Conservation (phyloP, 176 grass and related monocot genomes). For the Typha latifolia region DNA sequence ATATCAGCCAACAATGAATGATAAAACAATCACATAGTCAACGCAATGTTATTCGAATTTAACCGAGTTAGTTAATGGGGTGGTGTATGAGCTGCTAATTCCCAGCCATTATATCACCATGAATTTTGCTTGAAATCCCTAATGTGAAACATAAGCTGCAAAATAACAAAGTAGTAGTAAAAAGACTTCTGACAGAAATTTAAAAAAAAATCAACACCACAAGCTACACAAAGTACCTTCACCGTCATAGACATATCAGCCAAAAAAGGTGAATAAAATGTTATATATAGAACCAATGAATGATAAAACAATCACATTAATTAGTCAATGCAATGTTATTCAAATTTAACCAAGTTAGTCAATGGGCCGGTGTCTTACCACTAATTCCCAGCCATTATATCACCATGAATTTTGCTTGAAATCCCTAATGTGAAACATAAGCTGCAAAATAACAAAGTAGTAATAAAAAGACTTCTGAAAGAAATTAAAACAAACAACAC, state of each 20-base stretch:
- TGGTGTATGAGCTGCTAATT: neutral
- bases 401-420: conserved; percentile 17
- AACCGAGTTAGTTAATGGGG: neutral
- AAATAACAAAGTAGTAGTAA: conserved; percentile 20
- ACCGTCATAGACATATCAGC: conserved; percentile 23
- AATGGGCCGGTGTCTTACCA: neutral
- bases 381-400: conserved; percentile 1
- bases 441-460: conserved; percentile 39
- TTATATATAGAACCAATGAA: neutral
- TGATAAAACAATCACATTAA: neutral
- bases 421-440: conserved; percentile 84
- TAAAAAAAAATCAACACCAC: neutral
- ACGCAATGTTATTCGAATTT: neutral
- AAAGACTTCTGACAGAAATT: neutral
- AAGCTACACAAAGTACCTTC: conserved; percentile 43
- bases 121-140: conserved; percentile 31
- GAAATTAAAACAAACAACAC: conserved; percentile 7
- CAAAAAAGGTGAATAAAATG: too few relatives aligned
- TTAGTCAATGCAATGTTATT: neutral
- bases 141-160: conserved; percentile 92
- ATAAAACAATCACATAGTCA: neutral
- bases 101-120: neutral
- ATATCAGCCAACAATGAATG: neutral
- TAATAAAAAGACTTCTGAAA: neutral
- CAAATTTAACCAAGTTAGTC: neutral